Evolutionary conservation across 768 basidiomycete genomes (phyloP), one percentile per base, ranked within the genome.

Genomic region (Dioszegia aurantiaca): DNA sequence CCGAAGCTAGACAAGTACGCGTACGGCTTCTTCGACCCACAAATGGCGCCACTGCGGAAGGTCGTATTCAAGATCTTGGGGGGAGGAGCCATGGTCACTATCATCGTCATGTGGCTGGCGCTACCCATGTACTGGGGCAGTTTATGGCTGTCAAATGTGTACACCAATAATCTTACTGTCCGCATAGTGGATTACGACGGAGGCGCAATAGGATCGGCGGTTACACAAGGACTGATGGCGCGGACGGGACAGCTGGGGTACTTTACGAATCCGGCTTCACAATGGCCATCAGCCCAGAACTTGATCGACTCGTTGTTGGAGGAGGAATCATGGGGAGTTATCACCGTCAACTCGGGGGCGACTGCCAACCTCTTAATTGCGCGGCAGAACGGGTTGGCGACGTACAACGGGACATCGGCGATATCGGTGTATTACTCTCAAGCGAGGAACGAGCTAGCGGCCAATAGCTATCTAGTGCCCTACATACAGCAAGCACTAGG

Each of bases 401-500:
- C 71, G 5, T 82, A 80, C 58, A 71, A 80, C 55, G 77, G 78
- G 0, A 55, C 55, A 0, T 58, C 57, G 4, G 79, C 78, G 8
- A 76, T 81, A 42, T 65, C 73, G 4, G 74, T 79, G n/a, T 79
- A 75, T 56, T 82, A 81, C 63, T 62, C 75, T n/a, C 80, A 81
- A 63, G 80, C 78, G 12, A 71, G 81, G 16, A 75, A 80, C 43
- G 81, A 81, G 63, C 74, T 75, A 16, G 80, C 80, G 1, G 65
- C 75, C 9, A 77, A 74, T 9, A 80, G 68, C 56, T 81, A 77
- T 59, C 64, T 81, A 52, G 63, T 79, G 17, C 80, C 80, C 5
- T 70, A 77, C 37, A 72, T 77, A 11, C 71, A 68, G 26, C 42
- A 52, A 12, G 62, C 63, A 3, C 28, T 76, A 26, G 49, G 49